Evolutionary conservation across 352 stramenopile genomes (phyloP).

Genomic region (Thraustochytrium sp.): DNA sequence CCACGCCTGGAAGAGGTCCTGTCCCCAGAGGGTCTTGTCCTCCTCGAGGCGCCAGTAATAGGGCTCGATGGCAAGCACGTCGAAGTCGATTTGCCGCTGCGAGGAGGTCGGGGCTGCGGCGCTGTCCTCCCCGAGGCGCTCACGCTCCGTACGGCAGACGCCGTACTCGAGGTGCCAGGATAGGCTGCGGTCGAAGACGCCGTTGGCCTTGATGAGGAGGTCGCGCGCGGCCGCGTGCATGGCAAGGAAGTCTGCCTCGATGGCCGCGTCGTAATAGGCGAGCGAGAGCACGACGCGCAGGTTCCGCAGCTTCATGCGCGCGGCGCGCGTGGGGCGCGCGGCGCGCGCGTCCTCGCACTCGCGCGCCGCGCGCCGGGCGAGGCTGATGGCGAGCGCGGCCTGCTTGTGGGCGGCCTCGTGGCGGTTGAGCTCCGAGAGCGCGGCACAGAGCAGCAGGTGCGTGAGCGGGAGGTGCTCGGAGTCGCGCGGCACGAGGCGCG

Average conservation of each 20-base stretch:
- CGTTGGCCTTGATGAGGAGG: neutral
- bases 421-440: neutral
- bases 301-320: neutral
- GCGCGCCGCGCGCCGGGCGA: neutral
- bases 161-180: constrained; percentile 22
- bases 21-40: neutral
- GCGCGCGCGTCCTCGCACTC: neutral
- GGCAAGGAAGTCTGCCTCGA: neutral
- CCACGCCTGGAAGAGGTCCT: neutral
- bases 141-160: neutral
- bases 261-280: neutral
- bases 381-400: neutral
- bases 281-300: neutral
- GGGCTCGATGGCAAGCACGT: neutral
- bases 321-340: neutral
- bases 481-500: neutral
- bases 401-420: constrained; percentile 21
- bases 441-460: neutral
- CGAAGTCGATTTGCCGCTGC: neutral
- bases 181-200: neutral
- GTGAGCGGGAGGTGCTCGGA: constrained; percentile 27
- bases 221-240: neutral
- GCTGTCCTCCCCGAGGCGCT: too few relatives aligned
- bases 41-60: constrained; percentile 14
- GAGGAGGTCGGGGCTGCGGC: neutral